Conservation (phyloP, 176 grass and related monocot genomes). For the Thinopyrum elongatum region DNA sequence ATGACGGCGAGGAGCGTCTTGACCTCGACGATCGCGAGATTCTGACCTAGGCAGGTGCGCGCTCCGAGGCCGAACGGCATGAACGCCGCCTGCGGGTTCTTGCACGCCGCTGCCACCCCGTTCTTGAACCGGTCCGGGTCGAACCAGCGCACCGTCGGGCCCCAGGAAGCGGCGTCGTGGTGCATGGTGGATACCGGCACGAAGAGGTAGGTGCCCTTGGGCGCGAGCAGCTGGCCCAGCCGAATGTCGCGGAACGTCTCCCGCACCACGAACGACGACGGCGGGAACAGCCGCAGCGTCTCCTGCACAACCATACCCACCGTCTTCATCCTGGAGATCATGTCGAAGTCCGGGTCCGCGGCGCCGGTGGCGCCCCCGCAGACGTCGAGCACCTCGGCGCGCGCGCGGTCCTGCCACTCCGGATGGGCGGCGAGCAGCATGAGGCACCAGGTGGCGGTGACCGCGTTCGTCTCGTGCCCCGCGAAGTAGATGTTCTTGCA, state of each 20-base stretch:
- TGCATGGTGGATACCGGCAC: constrained; percentile 55
- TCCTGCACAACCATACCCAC: constrained; percentile 66
- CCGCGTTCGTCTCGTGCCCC: constrained; percentile 68
- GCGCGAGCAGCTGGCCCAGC: constrained; percentile 35
- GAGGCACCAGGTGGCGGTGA: constrained; percentile 76
- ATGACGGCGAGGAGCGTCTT: constrained; percentile 53
- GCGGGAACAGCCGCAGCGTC: constrained; percentile 66
- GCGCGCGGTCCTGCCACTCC: constrained; percentile 69
- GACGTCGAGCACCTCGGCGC: constrained; percentile 51
- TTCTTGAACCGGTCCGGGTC: constrained; percentile 40
- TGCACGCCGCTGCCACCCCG: constrained; percentile 46
- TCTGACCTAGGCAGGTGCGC: constrained; percentile 59
- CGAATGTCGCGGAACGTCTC: constrained; percentile 49
- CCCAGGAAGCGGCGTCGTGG: constrained; percentile 42
- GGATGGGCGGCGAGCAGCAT: constrained; percentile 76
- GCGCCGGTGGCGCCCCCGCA: not conserved
- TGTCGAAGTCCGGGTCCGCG: constrained; percentile 37
- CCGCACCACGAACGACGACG: constrained; percentile 53
- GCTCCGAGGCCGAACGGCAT: constrained; percentile 63
- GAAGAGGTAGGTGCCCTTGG: constrained; percentile 56
- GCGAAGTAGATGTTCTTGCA: constrained; percentile 96
- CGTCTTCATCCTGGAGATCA: constrained; percentile 49
- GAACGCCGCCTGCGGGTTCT: constrained; percentile 52
- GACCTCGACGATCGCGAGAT: constrained; percentile 64
- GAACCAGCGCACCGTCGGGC: constrained; percentile 32